Base-by-base conservation (phyloP, 306 rosid species). In the Vigna mungo region DNA sequence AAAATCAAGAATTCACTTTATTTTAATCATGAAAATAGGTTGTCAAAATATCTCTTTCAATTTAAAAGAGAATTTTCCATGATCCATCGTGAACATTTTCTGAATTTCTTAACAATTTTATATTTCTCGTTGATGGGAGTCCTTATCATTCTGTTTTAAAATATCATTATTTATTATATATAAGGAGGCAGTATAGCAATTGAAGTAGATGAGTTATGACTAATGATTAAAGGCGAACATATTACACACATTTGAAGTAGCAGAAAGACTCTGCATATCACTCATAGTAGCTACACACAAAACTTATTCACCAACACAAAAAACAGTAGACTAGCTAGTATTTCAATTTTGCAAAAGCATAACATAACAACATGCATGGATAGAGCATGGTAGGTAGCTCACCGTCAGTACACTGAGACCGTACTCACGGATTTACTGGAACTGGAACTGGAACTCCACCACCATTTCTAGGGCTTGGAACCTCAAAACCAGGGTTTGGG, bases 401-500 rank as follows among this genome's bases (percentile, higher is more conserved):
- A 48, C 3, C 27, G 0, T 25, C 27, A 25, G 3, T 25, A 25
- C 27, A 25, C 27, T 2, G 27, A 25, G 3, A 25, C 27, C 3
- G 3, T 25, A 25, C 66, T 90, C 82, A 93, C 6, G 91, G 89
- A 64, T 52, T 39, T 72, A 49, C 27, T 17, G 84, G 8, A 9
- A 30, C 60, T 17, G 84, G 8, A 9, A 30, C 60, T 43, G 86
- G 88, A 81, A 59, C 75, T 59, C 80, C 80, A 21, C 67, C 84
- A 36, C 86, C 86, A 36, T 55, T 67, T 53, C 83, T 87, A 14
- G 94, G 91, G 77, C 1, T 77, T 55, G 92, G 93, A 77, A 82
- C 88, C 87, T 86, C 96, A 37, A 62, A 56, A 54, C 96, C 95
- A 1, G 96, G 96, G 83, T 88, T 89, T 25, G 92, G 97, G 71